Evolutionary conservation across 768 basidiomycete genomes (phyloP).

Genomic region (Lactarius sp.): DNA sequence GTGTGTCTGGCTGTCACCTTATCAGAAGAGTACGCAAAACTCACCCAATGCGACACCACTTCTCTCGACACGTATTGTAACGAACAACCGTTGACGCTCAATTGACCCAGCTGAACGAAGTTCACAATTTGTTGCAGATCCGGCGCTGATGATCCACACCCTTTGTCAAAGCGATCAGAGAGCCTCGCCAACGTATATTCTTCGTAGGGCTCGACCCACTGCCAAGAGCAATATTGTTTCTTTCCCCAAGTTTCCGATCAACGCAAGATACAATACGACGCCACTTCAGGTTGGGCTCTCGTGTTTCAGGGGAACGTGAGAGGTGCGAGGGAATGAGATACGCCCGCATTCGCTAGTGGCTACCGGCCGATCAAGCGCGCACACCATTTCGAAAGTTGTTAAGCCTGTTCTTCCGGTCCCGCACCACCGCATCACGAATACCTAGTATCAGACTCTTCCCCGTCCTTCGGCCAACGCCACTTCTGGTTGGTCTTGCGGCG

Average conservation of each 20-base stretch:
- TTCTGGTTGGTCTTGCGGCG: background rate
- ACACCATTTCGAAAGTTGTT: too few relatives aligned
- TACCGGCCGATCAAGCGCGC: too few relatives aligned
- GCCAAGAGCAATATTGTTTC: background rate
- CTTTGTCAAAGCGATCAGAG: background rate
- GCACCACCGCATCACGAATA: too few relatives aligned
- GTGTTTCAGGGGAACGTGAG: too few relatives aligned
- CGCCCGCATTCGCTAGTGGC: too few relatives aligned
- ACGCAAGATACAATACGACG: background rate
- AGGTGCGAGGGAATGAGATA: too few relatives aligned
- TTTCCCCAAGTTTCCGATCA: background rate
- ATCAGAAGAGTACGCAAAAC: background rate
- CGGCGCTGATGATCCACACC: background rate
- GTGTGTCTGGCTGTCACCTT: background rate
- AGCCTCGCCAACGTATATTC: background rate
- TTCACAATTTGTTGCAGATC: background rate
- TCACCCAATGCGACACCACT: background rate
- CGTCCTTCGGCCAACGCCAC: too few relatives aligned
- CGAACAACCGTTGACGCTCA: background rate
- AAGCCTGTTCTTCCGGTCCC: too few relatives aligned
- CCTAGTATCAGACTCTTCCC: too few relatives aligned
- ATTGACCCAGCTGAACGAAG: background rate
- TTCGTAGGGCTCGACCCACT: background rate
- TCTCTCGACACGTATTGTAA: background rate
- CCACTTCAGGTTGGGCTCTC: too few relatives aligned